Conservation (phyloP, 306 rosid species). For the apple (Malus domestica) region ASM211411v1 NC_041790.1:12342501-12343000, state of each 20-base stretch:
- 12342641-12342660: constrained; percentile 10
- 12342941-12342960: constrained; percentile 64
- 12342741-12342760: constrained; percentile 74
- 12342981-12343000: constrained; percentile 58
- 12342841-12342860: constrained; percentile 92
- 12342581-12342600: constrained; percentile 10
- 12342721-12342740: constrained; percentile 99
- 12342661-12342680: constrained; percentile 14
- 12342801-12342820: constrained; percentile 84
- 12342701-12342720: constrained; percentile 99
- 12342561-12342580: constrained; percentile 12
- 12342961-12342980: constrained; percentile 44
- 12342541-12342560: constrained; percentile 42
- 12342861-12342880: constrained; percentile 36
- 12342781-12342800: constrained; percentile 88
- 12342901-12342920: constrained; percentile 53
- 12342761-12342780: constrained; percentile 98
- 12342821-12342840: constrained; percentile 67
- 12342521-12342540: constrained; percentile 65
- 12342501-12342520: constrained; percentile 80
- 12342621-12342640: background rate
- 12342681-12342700: constrained; percentile 80
- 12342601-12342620: constrained; percentile 7
- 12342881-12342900: constrained; percentile 63
- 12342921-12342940: constrained; percentile 55